A percentile compares a stretch with the other conserved stretches of the same genome.
Evolutionary conservation across 495 filamentous ascomycete genomes (phyloP).

Genomic region (Trichoderma asperelloides): DNA sequence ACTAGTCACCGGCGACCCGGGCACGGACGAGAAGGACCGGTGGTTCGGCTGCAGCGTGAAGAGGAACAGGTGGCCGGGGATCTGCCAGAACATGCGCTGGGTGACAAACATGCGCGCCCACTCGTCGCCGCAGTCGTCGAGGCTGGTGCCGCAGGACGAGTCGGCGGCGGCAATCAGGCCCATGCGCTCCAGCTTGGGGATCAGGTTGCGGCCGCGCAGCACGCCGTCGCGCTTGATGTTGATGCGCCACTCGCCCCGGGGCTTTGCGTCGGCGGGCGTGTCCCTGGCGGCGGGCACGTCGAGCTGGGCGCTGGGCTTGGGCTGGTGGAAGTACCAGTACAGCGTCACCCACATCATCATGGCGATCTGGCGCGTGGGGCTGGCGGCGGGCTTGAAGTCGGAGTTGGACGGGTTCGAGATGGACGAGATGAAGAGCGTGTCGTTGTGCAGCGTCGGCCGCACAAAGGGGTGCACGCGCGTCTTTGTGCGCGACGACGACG

Average conservation of each 20-base stretch:
- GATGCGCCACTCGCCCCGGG: slow-evolving; percentile 80
- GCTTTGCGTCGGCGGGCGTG: slow-evolving; percentile 60
- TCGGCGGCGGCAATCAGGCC: slow-evolving; percentile 69
- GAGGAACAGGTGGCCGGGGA: slow-evolving; percentile 77
- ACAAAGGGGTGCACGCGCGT: slow-evolving; percentile 53
- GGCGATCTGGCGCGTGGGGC: slow-evolving; percentile 77
- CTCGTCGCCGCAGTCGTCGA: slow-evolving; percentile 52
- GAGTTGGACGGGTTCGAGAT: slow-evolving; percentile 72
- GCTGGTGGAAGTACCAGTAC: slow-evolving; percentile 95
- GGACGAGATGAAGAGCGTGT: slow-evolving; percentile 81
- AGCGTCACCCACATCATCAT: slow-evolving; percentile 95
- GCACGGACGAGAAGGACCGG: slow-evolving; percentile 39
- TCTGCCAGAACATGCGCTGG: slow-evolving; percentile 80
- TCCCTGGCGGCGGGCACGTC: slow-evolving; percentile 51
- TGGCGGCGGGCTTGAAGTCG: slow-evolving; percentile 70
- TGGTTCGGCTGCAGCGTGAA: slow-evolving; percentile 65
- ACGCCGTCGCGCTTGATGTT: slow-evolving; percentile 79
- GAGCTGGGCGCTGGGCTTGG: slow-evolving; percentile 45
- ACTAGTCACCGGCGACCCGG: slow-evolving; percentile 43
- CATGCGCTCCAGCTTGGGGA: slow-evolving; percentile 93
- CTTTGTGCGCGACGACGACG: slow-evolving; percentile 12
- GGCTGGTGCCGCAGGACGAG: slow-evolving; percentile 59
- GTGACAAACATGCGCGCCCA: slow-evolving; percentile 80
- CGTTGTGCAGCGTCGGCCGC: slow-evolving; percentile 62
- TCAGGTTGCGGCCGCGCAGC: slow-evolving; percentile 66